phyloP scores from a whole-genome alignment of 495 filamentous ascomycete species.

The Thermothielavioides terrestris region DNA sequence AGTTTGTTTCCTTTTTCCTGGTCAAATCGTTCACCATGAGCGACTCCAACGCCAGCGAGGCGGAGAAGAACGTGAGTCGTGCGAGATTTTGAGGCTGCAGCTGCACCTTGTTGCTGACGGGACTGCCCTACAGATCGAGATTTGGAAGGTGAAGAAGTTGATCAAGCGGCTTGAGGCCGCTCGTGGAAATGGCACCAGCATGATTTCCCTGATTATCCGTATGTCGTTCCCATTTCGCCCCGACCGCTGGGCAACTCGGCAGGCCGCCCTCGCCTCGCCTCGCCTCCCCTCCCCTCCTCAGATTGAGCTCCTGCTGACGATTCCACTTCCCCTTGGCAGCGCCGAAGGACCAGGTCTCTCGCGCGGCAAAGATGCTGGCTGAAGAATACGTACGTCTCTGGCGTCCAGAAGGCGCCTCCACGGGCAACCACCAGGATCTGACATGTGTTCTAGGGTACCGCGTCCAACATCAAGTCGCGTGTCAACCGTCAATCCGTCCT shows the following conservation, averaged over 20 bases:
- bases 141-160: constrained; percentile 88
- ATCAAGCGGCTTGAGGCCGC: constrained; percentile 93
- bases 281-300: background rate
- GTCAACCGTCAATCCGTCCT: constrained; percentile 97
- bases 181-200: constrained; percentile 89
- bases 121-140: constrained; percentile 49
- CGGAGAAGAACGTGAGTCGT: constrained; percentile 82
- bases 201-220: constrained; percentile 99
- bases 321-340: too few relatives aligned
- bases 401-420: background rate
- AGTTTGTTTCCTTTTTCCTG: constrained; percentile 1
- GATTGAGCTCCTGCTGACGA: too few relatives aligned
- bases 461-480: constrained; percentile 98
- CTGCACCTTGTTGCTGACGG: constrained; percentile 10
- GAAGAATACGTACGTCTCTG: constrained; percentile 84
- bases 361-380: constrained; percentile 97
- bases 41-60: constrained; percentile 79
- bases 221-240: constrained; percentile 34
- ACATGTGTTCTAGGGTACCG: constrained; percentile 64
- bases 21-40: constrained; percentile 60
- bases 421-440: constrained; percentile 9
- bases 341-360: constrained; percentile 95
- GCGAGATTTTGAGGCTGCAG: background rate
- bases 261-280: constrained; percentile 7
- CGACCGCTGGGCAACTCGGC: constrained; percentile 6